These are phyloP conservation scores for Cytospora schulzeri DNA, from an alignment of 2,329 filamentous ascomycete genomes.

Conservation along the genomic window DNA sequence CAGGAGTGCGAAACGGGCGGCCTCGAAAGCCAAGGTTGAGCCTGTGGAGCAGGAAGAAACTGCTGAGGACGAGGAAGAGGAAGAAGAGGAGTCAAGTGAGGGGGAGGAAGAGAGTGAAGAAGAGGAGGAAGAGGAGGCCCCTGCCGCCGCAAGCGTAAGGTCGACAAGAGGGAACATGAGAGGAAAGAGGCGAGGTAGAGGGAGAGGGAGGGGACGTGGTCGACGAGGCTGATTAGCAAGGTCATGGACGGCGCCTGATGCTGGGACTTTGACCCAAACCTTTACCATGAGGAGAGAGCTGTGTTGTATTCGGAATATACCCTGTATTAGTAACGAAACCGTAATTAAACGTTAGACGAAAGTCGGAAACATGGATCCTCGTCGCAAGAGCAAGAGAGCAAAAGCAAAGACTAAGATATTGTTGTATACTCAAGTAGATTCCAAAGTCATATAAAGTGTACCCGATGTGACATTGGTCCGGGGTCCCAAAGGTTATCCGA, in stretches of 20 bases:
- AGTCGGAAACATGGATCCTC: background rate
- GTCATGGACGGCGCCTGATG: background rate
- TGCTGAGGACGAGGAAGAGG: conserved; percentile 38
- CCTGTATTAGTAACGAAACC: conserved; percentile 22
- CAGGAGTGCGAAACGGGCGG: conserved; percentile 48
- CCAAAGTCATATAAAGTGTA: too few relatives aligned
- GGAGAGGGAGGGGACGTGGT: conserved; percentile 34
- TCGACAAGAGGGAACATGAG: conserved; percentile 41
- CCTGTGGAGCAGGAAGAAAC: conserved; percentile 38
- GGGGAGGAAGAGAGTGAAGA: conserved; percentile 40
- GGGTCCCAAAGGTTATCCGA: conserved; percentile 2
- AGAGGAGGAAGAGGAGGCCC: conserved; percentile 39
- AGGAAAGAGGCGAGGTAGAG: conserved; percentile 39
- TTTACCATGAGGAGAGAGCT: background rate
- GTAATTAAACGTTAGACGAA: background rate
- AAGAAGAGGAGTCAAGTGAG: conserved; percentile 40
- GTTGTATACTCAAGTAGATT: background rate
- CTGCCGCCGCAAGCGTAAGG: conserved; percentile 42
- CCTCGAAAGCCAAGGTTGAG: conserved; percentile 42
- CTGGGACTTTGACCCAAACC: background rate
- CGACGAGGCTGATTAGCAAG: conserved; percentile 13
- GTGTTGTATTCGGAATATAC: conserved; percentile 17
- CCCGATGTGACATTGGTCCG: conserved; percentile 1
- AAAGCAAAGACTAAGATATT: background rate
- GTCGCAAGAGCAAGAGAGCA: background rate